A percentile compares a stretch with the other conserved stretches of the same genome.
Conservation (phyloP, 2,329 filamentous ascomycete species). For the Sphaceloma murrayae region DNA sequence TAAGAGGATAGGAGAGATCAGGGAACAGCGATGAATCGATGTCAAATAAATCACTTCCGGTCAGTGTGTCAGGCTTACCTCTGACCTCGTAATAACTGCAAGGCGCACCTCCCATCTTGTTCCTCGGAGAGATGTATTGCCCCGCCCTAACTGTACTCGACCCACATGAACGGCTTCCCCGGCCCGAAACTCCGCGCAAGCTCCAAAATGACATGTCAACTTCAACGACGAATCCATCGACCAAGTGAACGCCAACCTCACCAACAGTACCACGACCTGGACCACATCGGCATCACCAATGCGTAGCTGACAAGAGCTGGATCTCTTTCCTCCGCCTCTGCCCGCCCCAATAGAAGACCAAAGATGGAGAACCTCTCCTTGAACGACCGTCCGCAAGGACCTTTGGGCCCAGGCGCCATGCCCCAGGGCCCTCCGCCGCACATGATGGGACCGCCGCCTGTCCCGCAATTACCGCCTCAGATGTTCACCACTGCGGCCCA, state of each 20-base stretch:
- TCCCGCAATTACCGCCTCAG: conserved; percentile 70
- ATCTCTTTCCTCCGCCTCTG: no score
- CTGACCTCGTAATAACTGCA: no score
- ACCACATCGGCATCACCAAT: no score
- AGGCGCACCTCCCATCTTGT: no score
- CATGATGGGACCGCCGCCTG: conserved; percentile 28
- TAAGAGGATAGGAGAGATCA: no score
- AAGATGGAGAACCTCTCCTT: conserved; percentile 19
- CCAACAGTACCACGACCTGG: no score
- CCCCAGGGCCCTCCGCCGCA: conserved; percentile 20
- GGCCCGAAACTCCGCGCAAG: not conserved
- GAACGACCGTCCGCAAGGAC: conserved; percentile 15
- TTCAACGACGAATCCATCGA: not conserved
- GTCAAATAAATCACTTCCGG: no score
- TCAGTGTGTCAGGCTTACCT: no score
- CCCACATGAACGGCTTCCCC: not conserved
- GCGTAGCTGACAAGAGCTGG: no score
- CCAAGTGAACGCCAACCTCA: no score
- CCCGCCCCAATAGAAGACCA: no score
- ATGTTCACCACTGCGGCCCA: conserved; percentile 98
- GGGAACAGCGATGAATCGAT: no score
- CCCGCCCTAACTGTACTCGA: not conserved
- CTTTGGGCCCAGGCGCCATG: conserved; percentile 18
- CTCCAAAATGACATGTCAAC: not conserved
- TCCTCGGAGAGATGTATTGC: not conserved